These are phyloP conservation scores for Lunularia cruciata DNA, from an alignment of 225 moss, liverwort and hornwort genomes.

Conservation along the genomic window DNA sequence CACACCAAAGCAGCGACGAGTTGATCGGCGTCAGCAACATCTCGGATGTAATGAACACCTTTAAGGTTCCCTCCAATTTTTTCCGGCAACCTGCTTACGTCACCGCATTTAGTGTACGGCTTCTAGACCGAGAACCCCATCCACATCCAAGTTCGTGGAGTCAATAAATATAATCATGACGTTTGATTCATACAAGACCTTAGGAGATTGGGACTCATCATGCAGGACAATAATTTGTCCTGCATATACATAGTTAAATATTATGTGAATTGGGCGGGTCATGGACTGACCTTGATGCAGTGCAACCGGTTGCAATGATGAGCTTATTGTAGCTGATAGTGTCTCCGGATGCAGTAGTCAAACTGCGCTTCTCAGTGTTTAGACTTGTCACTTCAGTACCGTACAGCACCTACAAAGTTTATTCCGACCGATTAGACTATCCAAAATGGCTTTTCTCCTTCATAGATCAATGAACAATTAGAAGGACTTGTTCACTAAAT, in stretches of 20 bases:
- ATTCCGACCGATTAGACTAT: background rate
- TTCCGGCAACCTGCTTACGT: slow-evolving; percentile 40
- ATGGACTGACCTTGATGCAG: slow-evolving; percentile 42
- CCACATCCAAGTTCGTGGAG: too few relatives aligned
- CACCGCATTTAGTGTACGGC: background rate
- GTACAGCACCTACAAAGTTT: slow-evolving; percentile 29
- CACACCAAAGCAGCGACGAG: slow-evolving; percentile 49
- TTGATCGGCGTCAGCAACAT: slow-evolving; percentile 66
- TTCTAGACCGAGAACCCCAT: background rate
- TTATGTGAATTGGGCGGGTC: background rate
- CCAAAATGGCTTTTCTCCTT: too few relatives aligned
- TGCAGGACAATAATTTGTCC: too few relatives aligned
- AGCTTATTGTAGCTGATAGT: slow-evolving; percentile 58
- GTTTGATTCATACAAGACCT: too few relatives aligned
- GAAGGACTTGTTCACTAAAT: too few relatives aligned
- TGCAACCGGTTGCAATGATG: slow-evolving; percentile 73
- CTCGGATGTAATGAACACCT: slow-evolving; percentile 67
- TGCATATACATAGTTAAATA: background rate
- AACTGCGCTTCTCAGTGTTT: slow-evolving; percentile 26
- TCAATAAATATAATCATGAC: too few relatives aligned
- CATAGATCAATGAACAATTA: too few relatives aligned
- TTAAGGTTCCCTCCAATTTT: slow-evolving; percentile 65
- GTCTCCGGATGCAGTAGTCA: slow-evolving; percentile 71
- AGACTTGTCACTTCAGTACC: slow-evolving; percentile 44
- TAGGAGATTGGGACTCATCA: background rate